Conservation (phyloP, 179 eudicot species). For the Kewa caespitosa region DNA sequence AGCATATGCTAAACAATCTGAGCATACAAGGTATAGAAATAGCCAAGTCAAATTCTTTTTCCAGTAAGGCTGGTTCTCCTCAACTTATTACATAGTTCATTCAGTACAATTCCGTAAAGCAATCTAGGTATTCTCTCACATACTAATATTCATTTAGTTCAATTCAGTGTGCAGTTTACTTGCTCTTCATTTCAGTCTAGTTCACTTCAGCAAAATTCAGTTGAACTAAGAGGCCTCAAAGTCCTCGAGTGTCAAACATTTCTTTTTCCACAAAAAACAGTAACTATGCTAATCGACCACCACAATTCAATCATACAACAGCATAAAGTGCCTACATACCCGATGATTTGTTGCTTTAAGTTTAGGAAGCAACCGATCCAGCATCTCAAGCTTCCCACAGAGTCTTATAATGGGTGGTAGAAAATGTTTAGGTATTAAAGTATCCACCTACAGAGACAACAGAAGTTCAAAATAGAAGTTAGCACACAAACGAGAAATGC, state of each 20-base stretch:
- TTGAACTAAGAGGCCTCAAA: too few relatives aligned
- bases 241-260: not conserved
- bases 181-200: too few relatives aligned
- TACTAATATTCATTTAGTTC: too few relatives aligned
- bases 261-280: not conserved
- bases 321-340: constrained; percentile 41
- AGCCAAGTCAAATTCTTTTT: not conserved
- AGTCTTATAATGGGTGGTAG: constrained; percentile 83
- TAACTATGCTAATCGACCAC: not conserved
- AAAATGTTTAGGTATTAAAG: constrained; percentile 72
- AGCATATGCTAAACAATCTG: not conserved
- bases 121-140: too few relatives aligned
- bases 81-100: too few relatives aligned
- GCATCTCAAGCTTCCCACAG: constrained; percentile 99
- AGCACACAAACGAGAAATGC: not conserved
- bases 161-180: too few relatives aligned
- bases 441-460: constrained; percentile 64
- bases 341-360: constrained; percentile 96
- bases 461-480: constrained; percentile 13
- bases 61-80: too few relatives aligned
- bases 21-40: not conserved
- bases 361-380: constrained; percentile 92
- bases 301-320: not conserved
- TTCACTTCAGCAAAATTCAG: too few relatives aligned
- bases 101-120: too few relatives aligned